A percentile compares a stretch with the other conserved stretches of the same genome.
phyloP scores from a whole-genome alignment of 139 green algal species.

The Protoeuglena noctilucae region DNA sequence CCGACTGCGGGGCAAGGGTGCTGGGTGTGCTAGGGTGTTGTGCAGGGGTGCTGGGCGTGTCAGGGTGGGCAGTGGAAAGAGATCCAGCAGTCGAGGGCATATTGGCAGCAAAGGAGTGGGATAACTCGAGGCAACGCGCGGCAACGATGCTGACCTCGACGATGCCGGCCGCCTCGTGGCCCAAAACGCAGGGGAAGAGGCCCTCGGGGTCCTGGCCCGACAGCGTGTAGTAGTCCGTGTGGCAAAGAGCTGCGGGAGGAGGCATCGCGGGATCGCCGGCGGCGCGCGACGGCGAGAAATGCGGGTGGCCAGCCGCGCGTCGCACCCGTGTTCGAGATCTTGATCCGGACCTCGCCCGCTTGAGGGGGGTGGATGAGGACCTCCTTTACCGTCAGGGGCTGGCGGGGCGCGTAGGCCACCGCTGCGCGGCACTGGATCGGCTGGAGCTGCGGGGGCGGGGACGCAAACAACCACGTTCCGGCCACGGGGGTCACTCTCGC shows the following conservation, averaged over 20 bases:
- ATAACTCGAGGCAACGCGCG: too few relatives aligned
- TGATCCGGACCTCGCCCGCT: conserved; percentile 78
- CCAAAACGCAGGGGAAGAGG: conserved; percentile 91
- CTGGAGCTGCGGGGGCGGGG: too few relatives aligned
- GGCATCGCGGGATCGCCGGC: conserved; percentile 5
- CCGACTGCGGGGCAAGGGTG: too few relatives aligned
- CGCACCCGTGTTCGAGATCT: conserved; percentile 44
- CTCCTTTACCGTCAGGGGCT: conserved; percentile 64
- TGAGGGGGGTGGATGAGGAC: conserved; percentile 72
- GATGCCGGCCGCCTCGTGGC: conserved; percentile 88
- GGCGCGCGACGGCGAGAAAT: background rate
- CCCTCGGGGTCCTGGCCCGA: conserved; percentile 56
- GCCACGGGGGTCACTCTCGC: too few relatives aligned
- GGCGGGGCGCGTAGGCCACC: conserved; percentile 66
- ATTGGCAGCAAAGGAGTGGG: too few relatives aligned
- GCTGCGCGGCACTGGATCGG: conserved; percentile 82
- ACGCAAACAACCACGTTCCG: too few relatives aligned
- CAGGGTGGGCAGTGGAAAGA: too few relatives aligned
- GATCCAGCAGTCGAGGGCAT: too few relatives aligned
- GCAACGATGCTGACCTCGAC: too few relatives aligned
- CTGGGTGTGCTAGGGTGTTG: too few relatives aligned
- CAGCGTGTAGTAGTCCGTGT: conserved; percentile 90
- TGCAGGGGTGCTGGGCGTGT: too few relatives aligned
- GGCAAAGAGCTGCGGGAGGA: conserved; percentile 70
- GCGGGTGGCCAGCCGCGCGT: background rate